Base-by-base conservation (phyloP, 257 asterid genomes). In the Fraxinus cuspidata region DNA sequence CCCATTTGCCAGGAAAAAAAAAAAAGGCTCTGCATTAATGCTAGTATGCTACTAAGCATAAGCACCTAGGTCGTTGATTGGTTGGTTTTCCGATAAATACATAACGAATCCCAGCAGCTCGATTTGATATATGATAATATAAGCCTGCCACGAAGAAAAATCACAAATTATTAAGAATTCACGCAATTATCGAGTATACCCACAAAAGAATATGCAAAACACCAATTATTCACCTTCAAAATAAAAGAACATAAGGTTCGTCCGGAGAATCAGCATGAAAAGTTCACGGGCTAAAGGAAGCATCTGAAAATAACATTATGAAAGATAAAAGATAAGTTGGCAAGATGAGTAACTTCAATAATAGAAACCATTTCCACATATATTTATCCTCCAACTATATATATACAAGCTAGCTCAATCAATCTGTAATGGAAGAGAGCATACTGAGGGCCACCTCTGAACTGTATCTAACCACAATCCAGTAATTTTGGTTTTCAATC, bases 221-320 rank as follows among this genome's bases (percentile, higher is more conserved):
- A 34, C 34, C 32, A 80, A 71, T 27, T 70, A 19, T 78, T 84
- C 81, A 95, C 98, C 99, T 93, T 96, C 99, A 82, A 93, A 96
- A 87, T 93, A 96, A 80, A 96, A 96, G 90, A 93, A 93, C 99
- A 96, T 96, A 77, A 96, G 97, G 78, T 96, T 96, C 70, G 97
- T 78, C 32, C 97, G 94, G 82, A 96, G 92, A 77, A 90, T 77
- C 90, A 96, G 83, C 94, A 87, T 89, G 81, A 92, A 88, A 71
- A 85, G 65, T 73, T 96, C 97, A 53, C 96, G 95, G 60, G 89
- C 96, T 71, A 89, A 83, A 47, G 99, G 98, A 80, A 91, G 86
- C 84, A 86, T 80, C 99, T 96, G 89, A 83, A 82, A 47, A 42
- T 63, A 83, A 83, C 40, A 74, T 78, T 38, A 72, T 49, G 27